Base-by-base conservation (phyloP, 2,329 filamentous ascomycete species). In the Phyllosticta citrichinensis region DNA sequence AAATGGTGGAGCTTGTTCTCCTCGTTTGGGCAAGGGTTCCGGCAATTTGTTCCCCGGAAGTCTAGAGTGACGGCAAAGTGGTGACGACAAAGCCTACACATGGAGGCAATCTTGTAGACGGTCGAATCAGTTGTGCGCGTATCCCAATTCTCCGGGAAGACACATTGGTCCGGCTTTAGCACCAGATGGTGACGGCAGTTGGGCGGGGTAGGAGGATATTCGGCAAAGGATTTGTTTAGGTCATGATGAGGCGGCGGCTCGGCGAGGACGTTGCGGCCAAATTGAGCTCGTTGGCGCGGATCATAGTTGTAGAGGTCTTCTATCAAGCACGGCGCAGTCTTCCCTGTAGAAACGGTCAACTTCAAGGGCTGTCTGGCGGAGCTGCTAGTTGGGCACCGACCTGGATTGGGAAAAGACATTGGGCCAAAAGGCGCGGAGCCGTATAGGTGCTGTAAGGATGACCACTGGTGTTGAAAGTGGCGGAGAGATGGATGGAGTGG, bases 1-100 rank as follows among this genome's bases (percentile, higher is more conserved):
- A 87, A 79, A 69, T 89, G 86, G 69, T 89, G 87, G 5, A 88
- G 70, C 30, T 83, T 82, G 64, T 77, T 79, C 1, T 78, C 72
- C 11, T 67, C 63, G 58, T 75, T 78, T 3, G 81, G 79, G 65
- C 80, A 83, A 5, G 77, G 73, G 30, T 69, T 68, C 56, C 68
- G 71, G 33, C 71, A 71, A 55, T 68, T 70, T n/a, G 75, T 69
- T 12, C 68, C 66, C 25, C 74, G 75, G 65, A 81, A 83, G 62
- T 81, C 78, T 35, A 86, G 77, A 11, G 74, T 73, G 22, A 89
- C 69, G 65, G 84, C 79, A 52, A 87, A 74, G 71, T 89, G 86
- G 67, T 79, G 78, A 57, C 83, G 81, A 69, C 87, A 89, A 62
- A 76, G 77, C 61, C 77, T 73, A 71, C 87, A 89, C 65, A 84